phyloP scores from a whole-genome alignment of 257 asterid species.

The Nicotiana attenuata region DNA sequence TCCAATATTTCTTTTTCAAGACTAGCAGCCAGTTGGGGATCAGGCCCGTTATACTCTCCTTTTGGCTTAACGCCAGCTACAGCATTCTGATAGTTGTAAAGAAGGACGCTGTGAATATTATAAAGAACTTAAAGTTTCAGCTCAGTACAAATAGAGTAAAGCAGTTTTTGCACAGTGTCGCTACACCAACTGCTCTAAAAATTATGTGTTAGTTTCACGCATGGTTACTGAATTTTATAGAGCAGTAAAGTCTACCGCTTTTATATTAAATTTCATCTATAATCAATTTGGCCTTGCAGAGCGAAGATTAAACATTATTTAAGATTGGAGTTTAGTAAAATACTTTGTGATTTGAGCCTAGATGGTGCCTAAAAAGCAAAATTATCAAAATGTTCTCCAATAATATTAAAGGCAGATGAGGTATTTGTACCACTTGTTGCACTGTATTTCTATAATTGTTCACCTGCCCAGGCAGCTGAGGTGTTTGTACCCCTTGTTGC shows the following conservation, averaged over 20 bases:
- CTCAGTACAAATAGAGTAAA: not conserved
- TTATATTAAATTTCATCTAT: not conserved
- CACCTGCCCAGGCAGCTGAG: not conserved
- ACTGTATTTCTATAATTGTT: not conserved
- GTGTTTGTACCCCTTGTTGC: not conserved
- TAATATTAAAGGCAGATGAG: not conserved
- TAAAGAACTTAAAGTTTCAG: not conserved
- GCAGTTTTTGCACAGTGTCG: not conserved
- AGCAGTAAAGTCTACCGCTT: not conserved
- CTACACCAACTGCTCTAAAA: no score
- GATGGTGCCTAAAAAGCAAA: not conserved
- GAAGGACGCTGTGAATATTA: not conserved
- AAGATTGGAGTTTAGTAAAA: not conserved
- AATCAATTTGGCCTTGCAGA: not conserved
- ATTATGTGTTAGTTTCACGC: no score
- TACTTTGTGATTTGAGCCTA: not conserved
- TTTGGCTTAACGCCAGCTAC: conserved; percentile 76
- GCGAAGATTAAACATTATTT: not conserved
- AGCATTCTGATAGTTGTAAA: conserved; percentile 14
- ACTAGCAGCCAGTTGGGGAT: conserved; percentile 91
- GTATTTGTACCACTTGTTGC: not conserved
- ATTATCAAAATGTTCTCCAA: not conserved
- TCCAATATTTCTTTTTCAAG: conserved; percentile 93
- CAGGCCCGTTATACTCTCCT: conserved; percentile 88
- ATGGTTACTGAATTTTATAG: not conserved